Conservation (phyloP, 2,329 filamentous ascomycete genomes). For the Mariannaea sp. region DNA sequence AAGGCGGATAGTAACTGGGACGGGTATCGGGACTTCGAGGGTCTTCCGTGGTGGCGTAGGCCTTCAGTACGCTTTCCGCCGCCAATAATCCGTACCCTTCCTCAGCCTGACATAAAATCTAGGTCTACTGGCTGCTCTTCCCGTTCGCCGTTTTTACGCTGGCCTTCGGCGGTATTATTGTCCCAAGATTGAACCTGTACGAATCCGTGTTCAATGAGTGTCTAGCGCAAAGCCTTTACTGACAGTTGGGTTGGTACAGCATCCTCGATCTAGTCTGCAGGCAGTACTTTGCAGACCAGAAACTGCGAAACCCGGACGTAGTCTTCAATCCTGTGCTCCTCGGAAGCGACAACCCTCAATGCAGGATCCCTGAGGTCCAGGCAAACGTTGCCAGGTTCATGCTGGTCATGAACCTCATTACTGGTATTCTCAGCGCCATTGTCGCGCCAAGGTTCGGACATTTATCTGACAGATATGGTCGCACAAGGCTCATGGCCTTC, state of each 20-base stretch:
- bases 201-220: slow-evolving; percentile 30
- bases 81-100: slow-evolving; percentile 1
- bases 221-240: slow-evolving; percentile 7
- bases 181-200: slow-evolving; percentile 83
- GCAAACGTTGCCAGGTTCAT: slow-evolving; percentile 77
- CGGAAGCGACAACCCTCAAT: slow-evolving; percentile 76
- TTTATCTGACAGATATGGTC: slow-evolving; percentile 84
- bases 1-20: slow-evolving; percentile 47
- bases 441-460: slow-evolving; percentile 82
- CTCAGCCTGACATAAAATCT: slow-evolving; percentile 30
- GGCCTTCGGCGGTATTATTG: slow-evolving; percentile 82
- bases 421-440: slow-evolving; percentile 78
- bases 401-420: slow-evolving; percentile 73
- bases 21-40: slow-evolving; percentile 61
- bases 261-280: slow-evolving; percentile 84
- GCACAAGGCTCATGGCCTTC: slow-evolving; percentile 73
- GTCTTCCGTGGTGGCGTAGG: slow-evolving; percentile 64
- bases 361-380: slow-evolving; percentile 78
- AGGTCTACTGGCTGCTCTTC: slow-evolving; percentile 83
- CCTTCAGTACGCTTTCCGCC: slow-evolving; percentile 58
- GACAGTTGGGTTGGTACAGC: slow-evolving; percentile 41
- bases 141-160: slow-evolving; percentile 83
- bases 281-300: slow-evolving; percentile 75
- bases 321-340: slow-evolving; percentile 67
- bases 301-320: slow-evolving; percentile 61